Evolutionary conservation across 1,284 basidiomycete species (phyloP), one percentile per base, ranked within the genome.

Genomic region (Cutaneotrichosporon sp.): DNA sequence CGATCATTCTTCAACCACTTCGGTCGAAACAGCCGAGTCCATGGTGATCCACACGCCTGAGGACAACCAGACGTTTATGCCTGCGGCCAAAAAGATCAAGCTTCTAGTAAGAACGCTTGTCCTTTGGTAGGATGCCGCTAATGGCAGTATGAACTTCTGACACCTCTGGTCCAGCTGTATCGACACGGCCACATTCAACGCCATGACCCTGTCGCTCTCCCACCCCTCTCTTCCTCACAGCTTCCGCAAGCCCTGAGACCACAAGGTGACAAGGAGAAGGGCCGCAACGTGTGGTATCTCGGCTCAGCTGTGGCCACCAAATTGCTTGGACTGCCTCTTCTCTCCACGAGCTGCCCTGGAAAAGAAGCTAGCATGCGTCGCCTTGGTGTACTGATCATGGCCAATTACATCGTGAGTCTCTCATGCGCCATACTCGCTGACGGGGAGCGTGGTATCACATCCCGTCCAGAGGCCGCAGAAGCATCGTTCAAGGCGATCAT

Each of bases 101-200:
- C 56, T 67, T 4, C 53, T 71, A 33, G 70, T 70, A 21, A 53
- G 67, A 8, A n/a, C 17, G 4, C 4, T 22, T 5, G 7, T 35
- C 23, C n/a, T n/a, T 30, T 10, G 30, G 37, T 30, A 7, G 20
- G 17, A 40, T 20, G 30, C n/a, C 10, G 36, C 57, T 46, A 43
- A 48, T 18, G 22, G 1, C 55, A 73, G 69, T 69, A 64, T 22
- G 66, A 72, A 10, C 64, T 73, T 4, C 52, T 73, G 12, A 55
- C 51, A 15, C 68, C 71, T 1, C 58, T 72, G 0, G 52, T 73
- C 1, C 59, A 60, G 14, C 59, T 72, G 4, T 70, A 72, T 49
- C 62, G 68, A 2, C 64, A 72, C 23, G 71, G 68, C 1, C 69
- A 72, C 34, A 72, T 73, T 12, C 71, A 73, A 56, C 43, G 58